Conservation (phyloP, 441 rosid genomes). For the Jatropha multifida region DNA sequence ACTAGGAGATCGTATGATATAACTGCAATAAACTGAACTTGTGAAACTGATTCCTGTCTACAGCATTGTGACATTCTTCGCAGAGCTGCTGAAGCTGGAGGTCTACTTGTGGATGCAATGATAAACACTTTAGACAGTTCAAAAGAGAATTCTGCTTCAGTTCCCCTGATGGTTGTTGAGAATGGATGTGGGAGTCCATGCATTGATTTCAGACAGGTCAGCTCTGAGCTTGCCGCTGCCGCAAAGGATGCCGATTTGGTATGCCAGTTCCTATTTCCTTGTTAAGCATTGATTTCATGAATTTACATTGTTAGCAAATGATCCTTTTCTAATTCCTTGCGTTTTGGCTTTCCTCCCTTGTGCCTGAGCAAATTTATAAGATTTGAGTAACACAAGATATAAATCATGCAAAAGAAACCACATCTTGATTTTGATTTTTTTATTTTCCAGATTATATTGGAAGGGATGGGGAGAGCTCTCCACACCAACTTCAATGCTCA, state of each 20-base stretch:
- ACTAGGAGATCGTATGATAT: constrained; percentile 2
- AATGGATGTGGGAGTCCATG: constrained; percentile 99
- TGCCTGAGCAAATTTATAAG: constrained; percentile 4
- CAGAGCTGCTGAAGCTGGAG: constrained; percentile 95
- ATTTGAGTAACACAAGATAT: neutral
- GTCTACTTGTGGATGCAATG: constrained; percentile 96
- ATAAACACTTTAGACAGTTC: constrained; percentile 53
- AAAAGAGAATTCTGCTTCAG: constrained; percentile 63
- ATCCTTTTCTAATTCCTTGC: neutral
- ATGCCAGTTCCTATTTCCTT: constrained; percentile 24
- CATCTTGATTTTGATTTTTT: constrained; percentile 19
- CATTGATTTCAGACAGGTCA: constrained; percentile 94
- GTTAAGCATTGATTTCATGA: neutral
- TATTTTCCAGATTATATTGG: constrained; percentile 71
- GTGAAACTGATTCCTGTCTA: constrained; percentile 27
- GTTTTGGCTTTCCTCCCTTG: neutral
- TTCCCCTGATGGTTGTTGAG: constrained; percentile 96
- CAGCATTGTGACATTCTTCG: constrained; percentile 97
- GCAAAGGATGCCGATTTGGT: constrained; percentile 98
- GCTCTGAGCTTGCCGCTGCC: constrained; percentile 97
- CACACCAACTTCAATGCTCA: constrained; percentile 87
- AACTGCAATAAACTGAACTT: constrained; percentile 1
- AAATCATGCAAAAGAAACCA: constrained; percentile 5
- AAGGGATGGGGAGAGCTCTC: constrained; percentile 99
- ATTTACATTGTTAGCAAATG: neutral